A percentile compares a stretch with the other conserved stretches of the same genome.
These are phyloP conservation scores for Russula abietina DNA, from an alignment of 768 basidiomycete genomes.

Conservation along the genomic window DNA sequence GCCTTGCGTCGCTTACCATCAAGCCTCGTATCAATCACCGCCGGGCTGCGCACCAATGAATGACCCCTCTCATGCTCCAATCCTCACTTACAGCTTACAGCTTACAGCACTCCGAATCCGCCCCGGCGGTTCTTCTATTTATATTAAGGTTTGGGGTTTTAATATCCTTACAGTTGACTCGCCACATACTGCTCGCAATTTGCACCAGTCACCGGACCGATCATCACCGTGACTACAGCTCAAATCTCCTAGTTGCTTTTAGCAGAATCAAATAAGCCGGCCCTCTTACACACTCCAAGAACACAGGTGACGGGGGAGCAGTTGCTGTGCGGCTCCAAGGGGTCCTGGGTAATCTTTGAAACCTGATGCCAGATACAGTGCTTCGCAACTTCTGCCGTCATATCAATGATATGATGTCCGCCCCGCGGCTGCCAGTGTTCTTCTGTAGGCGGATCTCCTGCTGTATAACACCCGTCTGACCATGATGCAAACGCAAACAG, in stretches of 20 bases:
- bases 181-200: not conserved
- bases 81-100: too few relatives aligned
- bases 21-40: not conserved
- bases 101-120: not conserved
- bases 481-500: not conserved
- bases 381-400: not conserved
- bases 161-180: not conserved
- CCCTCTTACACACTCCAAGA: not conserved
- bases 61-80: not conserved
- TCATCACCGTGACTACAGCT: not conserved
- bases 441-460: not conserved
- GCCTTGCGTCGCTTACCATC: too few relatives aligned
- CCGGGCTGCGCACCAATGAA: not conserved
- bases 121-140: not conserved
- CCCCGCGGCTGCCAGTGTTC: not conserved
- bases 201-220: not conserved
- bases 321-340: not conserved
- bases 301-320: not conserved
- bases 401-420: not conserved
- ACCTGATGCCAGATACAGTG: not conserved
- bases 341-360: not conserved
- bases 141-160: not conserved
- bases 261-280: not conserved
- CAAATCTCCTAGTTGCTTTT: not conserved
- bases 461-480: not conserved